A percentile compares a stretch with the other conserved stretches of the same genome.
phyloP scores from a whole-genome alignment of 2,329 filamentous ascomycete genomes.

The Stemphylium vesicarium region DNA sequence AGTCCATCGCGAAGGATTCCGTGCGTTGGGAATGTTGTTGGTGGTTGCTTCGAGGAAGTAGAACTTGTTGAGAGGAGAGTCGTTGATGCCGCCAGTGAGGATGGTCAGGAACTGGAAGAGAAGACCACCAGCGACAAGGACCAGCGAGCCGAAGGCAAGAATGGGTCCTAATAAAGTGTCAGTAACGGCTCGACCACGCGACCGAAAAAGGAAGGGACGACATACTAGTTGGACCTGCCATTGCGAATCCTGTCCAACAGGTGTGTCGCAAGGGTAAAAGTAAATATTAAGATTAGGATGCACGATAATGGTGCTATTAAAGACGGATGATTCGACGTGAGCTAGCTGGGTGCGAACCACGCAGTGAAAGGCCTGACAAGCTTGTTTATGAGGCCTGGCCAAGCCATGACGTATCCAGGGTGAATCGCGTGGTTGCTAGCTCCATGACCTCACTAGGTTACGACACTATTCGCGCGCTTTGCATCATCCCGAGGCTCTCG shows the following conservation, averaged over 20 bases:
- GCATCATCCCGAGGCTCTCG: slow-evolving; percentile 21
- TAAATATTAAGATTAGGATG: slow-evolving; percentile 18
- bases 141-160: slow-evolving; percentile 63
- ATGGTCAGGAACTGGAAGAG: slow-evolving; percentile 71
- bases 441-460: slow-evolving; percentile 18
- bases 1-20: slow-evolving; percentile 78
- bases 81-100: slow-evolving; percentile 64
- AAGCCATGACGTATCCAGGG: slow-evolving; percentile 24
- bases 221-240: slow-evolving; percentile 27
- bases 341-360: slow-evolving; percentile 5
- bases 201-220: slow-evolving; percentile 12
- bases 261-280: background rate
- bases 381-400: slow-evolving; percentile 27
- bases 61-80: slow-evolving; percentile 70
- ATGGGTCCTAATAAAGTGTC: slow-evolving; percentile 55
- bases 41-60: slow-evolving; percentile 89
- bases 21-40: slow-evolving; percentile 63
- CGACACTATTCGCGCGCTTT: slow-evolving; percentile 17
- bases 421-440: slow-evolving; percentile 14
- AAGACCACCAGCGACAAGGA: slow-evolving; percentile 67
- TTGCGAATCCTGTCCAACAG: slow-evolving; percentile 2
- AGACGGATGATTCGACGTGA: slow-evolving; percentile 8
- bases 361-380: slow-evolving; percentile 4
- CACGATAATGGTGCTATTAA: slow-evolving; percentile 7
- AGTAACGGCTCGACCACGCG: slow-evolving; percentile 1